These are phyloP conservation scores for Protomyces inouyei DNA, from an alignment of 1,139 yeast species.

Conservation along the genomic window DNA sequence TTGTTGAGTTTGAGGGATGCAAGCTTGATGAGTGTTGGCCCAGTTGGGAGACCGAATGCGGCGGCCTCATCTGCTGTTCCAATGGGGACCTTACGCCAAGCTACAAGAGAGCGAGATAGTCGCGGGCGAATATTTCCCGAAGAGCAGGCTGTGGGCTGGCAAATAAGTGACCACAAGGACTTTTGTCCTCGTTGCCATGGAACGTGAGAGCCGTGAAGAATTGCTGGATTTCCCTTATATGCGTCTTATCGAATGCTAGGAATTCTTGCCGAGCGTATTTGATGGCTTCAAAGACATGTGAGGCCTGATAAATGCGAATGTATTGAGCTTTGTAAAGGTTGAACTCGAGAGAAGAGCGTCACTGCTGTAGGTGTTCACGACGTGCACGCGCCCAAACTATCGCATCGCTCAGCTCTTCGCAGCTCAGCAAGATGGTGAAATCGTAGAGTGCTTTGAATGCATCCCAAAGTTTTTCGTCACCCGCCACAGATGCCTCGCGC, in stretches of 20 bases:
- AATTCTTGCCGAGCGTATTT: slow-evolving; percentile 54
- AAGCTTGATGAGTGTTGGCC: slow-evolving; percentile 56
- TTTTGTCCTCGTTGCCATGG: slow-evolving; percentile 39
- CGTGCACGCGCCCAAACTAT: slow-evolving; percentile 43
- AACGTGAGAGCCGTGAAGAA: slow-evolving; percentile 51
- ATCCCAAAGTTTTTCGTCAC: slow-evolving; percentile 38
- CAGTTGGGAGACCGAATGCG: slow-evolving; percentile 57
- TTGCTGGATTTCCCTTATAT: slow-evolving; percentile 50
- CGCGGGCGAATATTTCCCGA: slow-evolving; percentile 50
- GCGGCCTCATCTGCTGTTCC: slow-evolving; percentile 67
- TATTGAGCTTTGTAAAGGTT: slow-evolving; percentile 61
- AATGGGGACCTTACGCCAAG: slow-evolving; percentile 65
- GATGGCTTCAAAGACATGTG: slow-evolving; percentile 43
- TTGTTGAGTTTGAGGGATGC: slow-evolving; percentile 40
- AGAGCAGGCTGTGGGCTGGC: slow-evolving; percentile 1
- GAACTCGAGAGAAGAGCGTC: slow-evolving; percentile 52
- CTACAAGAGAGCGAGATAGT: slow-evolving; percentile 60
- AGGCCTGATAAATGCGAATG: slow-evolving; percentile 38
- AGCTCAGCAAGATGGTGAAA: slow-evolving; percentile 39
- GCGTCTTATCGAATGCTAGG: slow-evolving; percentile 43
- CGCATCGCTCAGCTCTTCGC: slow-evolving; percentile 41
- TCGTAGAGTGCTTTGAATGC: slow-evolving; percentile 42
- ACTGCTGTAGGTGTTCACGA: slow-evolving; percentile 35
- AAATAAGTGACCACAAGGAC: slow-evolving; percentile 44
- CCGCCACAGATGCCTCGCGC: slow-evolving; percentile 39